Percentiles rank a stretch among this genome's conserved stretches.
Conservation (phyloP, 768 basidiomycete species). For the Brasilioporus rufonigricans region DNA sequence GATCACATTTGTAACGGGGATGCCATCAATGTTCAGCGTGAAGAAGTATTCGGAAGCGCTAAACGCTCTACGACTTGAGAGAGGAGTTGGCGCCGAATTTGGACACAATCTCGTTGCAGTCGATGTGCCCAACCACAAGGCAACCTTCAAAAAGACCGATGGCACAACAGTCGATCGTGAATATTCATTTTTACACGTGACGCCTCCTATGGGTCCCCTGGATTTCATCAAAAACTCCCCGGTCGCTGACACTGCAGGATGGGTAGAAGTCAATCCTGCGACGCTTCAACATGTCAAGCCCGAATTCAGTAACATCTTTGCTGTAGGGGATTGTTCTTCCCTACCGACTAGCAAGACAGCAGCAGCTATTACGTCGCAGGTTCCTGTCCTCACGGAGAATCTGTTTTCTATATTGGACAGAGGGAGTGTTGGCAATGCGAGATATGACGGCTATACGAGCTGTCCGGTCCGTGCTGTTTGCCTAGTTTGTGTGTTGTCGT, state of each 20-base stretch:
- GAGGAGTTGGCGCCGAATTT: constrained; percentile 81
- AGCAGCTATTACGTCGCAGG: constrained; percentile 89
- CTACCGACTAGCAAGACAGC: constrained; percentile 96
- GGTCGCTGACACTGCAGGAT: constrained; percentile 78
- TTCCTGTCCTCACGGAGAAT: constrained; percentile 90
- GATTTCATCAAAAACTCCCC: constrained; percentile 76
- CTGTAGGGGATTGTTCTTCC: constrained; percentile 89
- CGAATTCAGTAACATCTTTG: constrained; percentile 77
- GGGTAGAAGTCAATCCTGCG: constrained; percentile 81
- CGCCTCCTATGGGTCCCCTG: constrained; percentile 90
- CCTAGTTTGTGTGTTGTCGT: not conserved
- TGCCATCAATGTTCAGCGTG: constrained; percentile 95
- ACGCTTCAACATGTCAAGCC: constrained; percentile 86
- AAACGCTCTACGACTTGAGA: constrained; percentile 69
- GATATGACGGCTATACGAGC: constrained; percentile 87
- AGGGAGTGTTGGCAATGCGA: constrained; percentile 65
- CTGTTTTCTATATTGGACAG: constrained; percentile 71
- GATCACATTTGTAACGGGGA: constrained; percentile 83
- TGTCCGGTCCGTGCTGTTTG: constrained; percentile 63
- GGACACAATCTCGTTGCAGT: constrained; percentile 79
- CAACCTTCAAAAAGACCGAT: constrained; percentile 82
- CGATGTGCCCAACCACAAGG: constrained; percentile 66
- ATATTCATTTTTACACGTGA: constrained; percentile 82
- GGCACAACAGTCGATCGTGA: constrained; percentile 66
- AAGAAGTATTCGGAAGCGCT: constrained; percentile 94